Conservation (phyloP, 2,329 filamentous ascomycete genomes). For the Cucurbitaria berberidis region DNA sequence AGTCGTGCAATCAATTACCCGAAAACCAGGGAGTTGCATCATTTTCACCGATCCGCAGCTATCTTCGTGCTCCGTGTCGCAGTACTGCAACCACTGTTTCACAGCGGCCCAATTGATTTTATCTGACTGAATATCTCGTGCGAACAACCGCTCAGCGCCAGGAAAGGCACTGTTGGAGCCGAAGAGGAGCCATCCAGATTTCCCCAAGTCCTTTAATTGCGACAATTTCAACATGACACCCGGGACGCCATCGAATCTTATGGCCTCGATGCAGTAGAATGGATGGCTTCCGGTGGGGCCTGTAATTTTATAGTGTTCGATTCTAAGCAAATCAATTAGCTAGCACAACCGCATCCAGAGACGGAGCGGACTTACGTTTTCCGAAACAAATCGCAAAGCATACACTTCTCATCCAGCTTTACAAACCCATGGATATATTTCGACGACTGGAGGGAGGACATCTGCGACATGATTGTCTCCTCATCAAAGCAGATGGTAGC, state of each 20-base stretch:
- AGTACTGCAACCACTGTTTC: not conserved
- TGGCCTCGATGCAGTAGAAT: not conserved
- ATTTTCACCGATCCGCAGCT: not conserved
- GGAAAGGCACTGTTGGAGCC: not conserved
- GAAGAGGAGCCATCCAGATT: not conserved
- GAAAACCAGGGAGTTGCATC: not conserved
- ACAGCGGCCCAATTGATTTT: not conserved
- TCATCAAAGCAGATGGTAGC: not conserved
- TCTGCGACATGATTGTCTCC: not conserved
- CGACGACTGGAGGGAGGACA: not conserved
- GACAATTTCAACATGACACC: not conserved
- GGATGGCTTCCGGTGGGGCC: not conserved
- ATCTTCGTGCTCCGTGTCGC: not conserved
- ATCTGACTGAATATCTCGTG: not conserved
- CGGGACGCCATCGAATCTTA: not conserved
- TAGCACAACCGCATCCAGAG: not conserved
- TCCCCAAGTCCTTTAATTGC: not conserved
- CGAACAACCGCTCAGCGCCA: not conserved
- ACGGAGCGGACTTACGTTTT: slow-evolving; percentile 1
- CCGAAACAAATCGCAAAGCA: slow-evolving; percentile 2
- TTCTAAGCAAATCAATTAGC: too few species aligned
- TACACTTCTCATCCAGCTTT: slow-evolving; percentile 21
- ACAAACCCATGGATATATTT: slow-evolving; percentile 22
- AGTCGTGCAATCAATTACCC: slow-evolving; percentile 7
- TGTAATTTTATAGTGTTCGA: not conserved